Percentiles rank a stretch among this genome's conserved stretches.
Evolutionary conservation across 768 basidiomycete species (phyloP).

Genomic region (Amanita polypyramis): DNA sequence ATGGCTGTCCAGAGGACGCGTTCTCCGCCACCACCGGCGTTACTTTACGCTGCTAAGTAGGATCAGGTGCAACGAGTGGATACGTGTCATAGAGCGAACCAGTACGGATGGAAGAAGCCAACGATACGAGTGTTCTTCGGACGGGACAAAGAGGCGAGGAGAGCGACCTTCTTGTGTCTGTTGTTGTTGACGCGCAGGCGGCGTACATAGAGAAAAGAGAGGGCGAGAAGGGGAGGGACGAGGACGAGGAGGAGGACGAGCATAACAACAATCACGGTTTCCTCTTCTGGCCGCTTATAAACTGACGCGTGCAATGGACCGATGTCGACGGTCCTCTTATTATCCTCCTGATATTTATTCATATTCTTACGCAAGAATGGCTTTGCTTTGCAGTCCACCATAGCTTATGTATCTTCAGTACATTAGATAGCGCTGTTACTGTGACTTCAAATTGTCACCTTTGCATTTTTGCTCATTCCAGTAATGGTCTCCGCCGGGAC

Average conservation of each 20-base stretch:
- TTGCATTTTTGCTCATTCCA: neutral
- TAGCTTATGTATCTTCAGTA: too few relatives aligned
- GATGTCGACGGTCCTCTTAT: too few relatives aligned
- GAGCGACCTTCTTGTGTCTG: neutral
- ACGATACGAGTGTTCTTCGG: constrained; percentile 29
- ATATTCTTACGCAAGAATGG: too few relatives aligned
- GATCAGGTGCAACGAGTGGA: constrained; percentile 20
- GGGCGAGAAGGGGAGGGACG: neutral
- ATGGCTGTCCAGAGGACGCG: constrained; percentile 92
- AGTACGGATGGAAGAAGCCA: constrained; percentile 95
- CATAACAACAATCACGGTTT: neutral
- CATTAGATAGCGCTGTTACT: too few relatives aligned
- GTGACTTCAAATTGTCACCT: too few relatives aligned
- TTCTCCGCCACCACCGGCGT: constrained; percentile 96
- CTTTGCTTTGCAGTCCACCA: too few relatives aligned
- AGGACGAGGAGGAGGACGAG: neutral
- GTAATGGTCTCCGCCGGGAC: constrained; percentile 25
- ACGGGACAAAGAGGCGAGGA: neutral
- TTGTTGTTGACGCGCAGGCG: neutral
- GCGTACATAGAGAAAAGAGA: constrained; percentile 1
- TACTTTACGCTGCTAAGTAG: constrained; percentile 39
- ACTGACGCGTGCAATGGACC: neutral
- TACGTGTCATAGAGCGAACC: constrained; percentile 37
- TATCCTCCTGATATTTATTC: too few relatives aligned
- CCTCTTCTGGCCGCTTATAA: too few relatives aligned